phyloP scores from a whole-genome alignment of 495 filamentous ascomycete species.

The Xylaria grammica region DNA sequence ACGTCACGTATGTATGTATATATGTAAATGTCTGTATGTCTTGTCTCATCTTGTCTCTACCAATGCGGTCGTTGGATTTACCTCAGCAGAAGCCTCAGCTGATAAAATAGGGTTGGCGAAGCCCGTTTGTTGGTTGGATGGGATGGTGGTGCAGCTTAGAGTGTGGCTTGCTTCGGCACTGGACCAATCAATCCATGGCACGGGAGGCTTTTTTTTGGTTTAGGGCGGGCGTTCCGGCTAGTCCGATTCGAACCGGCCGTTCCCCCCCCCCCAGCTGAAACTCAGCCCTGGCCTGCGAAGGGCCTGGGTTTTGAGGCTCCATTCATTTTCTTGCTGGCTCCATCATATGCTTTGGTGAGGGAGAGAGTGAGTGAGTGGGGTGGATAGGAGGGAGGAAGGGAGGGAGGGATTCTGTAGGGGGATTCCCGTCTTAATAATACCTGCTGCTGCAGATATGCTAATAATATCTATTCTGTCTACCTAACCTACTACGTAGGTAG shows the following conservation, averaged over 20 bases:
- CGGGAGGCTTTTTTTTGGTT: too few relatives aligned
- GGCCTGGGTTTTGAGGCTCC: background rate
- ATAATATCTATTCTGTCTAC: too few relatives aligned
- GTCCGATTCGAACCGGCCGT: conserved; percentile 16
- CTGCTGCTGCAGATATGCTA: too few relatives aligned
- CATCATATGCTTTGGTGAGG: background rate
- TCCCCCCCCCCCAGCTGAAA: conserved; percentile 10
- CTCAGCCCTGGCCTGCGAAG: background rate
- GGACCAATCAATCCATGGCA: conserved; percentile 7
- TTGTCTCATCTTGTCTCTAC: too few relatives aligned
- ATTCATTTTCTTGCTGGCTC: too few relatives aligned
- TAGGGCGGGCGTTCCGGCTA: conserved; percentile 16
- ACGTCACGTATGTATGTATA: too few relatives aligned
- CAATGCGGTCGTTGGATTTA: conserved; percentile 8
- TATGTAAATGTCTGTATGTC: too few relatives aligned
- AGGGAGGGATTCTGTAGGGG: background rate
- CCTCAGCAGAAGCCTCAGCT: conserved; percentile 13
- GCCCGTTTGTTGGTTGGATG: too few relatives aligned
- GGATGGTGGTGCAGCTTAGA: conserved; percentile 4
- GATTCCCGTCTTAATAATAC: conserved; percentile 9
- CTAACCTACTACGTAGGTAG: too few relatives aligned
- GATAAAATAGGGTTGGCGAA: too few relatives aligned
- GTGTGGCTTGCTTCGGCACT: conserved; percentile 19
- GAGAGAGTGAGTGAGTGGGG: too few relatives aligned
- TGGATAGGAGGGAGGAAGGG: too few relatives aligned